A percentile compares a stretch with the other conserved stretches of the same genome.
phyloP scores from a whole-genome alignment of 352 stramenopile species.

The Globisporangium rhizosaccharum region DNA sequence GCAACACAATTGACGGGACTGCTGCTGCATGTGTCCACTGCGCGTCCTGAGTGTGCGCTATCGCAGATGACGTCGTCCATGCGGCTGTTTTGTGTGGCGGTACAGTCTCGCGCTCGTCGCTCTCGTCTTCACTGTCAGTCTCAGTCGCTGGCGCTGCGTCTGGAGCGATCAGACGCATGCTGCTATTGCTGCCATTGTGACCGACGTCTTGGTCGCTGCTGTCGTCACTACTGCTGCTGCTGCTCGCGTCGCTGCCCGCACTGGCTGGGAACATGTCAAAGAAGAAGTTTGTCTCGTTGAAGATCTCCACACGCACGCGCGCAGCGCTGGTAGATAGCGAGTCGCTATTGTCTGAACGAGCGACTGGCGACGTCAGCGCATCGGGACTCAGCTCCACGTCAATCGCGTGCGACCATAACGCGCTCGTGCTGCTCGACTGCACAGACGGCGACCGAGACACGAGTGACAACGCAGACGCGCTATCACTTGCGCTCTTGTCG shows the following conservation, averaged over 20 bases:
- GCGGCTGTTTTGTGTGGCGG: not conserved
- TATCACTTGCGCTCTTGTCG: not conserved
- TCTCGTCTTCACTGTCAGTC: conserved; percentile 29
- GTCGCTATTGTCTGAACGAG: too few species aligned
- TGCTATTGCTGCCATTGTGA: conserved; percentile 1
- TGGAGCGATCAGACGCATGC: not conserved
- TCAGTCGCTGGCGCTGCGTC: not conserved
- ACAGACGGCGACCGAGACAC: conserved; percentile 13
- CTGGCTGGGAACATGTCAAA: conserved; percentile 79
- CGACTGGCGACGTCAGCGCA: too few species aligned
- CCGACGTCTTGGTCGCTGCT: not conserved
- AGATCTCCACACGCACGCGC: conserved; percentile 41
- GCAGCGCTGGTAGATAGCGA: not conserved
- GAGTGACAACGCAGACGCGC: not conserved
- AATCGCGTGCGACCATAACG: conserved; percentile 38
- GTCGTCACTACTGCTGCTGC: conserved; percentile 8
- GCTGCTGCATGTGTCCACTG: not conserved
- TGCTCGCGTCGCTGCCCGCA: conserved; percentile 1
- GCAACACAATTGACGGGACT: not conserved
- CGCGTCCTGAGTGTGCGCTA: not conserved
- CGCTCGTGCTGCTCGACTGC: conserved; percentile 20
- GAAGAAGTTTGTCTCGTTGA: conserved; percentile 76
- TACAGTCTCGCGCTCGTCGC: not conserved
- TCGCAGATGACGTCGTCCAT: not conserved
- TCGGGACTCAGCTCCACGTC: conserved; percentile 23